Evolutionary conservation across 768 basidiomycete species (phyloP).

Genomic region (Tricholoma terreum): DNA sequence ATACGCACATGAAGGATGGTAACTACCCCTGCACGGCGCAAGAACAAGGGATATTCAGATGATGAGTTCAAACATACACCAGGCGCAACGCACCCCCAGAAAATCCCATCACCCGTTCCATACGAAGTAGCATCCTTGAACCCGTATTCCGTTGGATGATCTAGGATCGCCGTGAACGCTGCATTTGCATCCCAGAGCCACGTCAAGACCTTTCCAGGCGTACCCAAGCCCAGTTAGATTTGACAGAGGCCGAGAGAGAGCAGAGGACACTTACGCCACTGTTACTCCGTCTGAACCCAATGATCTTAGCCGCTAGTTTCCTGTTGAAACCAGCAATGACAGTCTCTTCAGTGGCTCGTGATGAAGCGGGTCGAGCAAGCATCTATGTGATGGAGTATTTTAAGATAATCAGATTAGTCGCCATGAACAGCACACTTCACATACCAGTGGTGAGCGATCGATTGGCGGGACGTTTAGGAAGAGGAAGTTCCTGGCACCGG

Average conservation of each 20-base stretch:
- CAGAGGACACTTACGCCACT: constrained; percentile 36
- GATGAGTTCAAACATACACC: background rate
- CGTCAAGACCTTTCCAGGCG: constrained; percentile 37
- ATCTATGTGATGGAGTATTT: constrained; percentile 33
- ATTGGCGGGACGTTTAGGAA: constrained; percentile 43
- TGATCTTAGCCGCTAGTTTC: constrained; percentile 41
- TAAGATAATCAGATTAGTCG: background rate
- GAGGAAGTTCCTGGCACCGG: constrained; percentile 56
- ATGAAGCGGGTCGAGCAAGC: constrained; percentile 38
- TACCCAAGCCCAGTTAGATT: background rate
- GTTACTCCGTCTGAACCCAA: constrained; percentile 41
- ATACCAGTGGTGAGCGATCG: constrained; percentile 42
- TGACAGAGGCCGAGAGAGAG: background rate
- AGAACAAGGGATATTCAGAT: background rate
- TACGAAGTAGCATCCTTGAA: constrained; percentile 51
- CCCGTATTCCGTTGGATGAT: constrained; percentile 48
- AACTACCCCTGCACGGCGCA: constrained; percentile 41
- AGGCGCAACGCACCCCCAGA: constrained; percentile 49
- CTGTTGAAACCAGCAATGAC: constrained; percentile 53
- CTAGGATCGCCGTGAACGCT: constrained; percentile 46
- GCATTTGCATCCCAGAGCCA: constrained; percentile 51
- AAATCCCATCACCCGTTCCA: constrained; percentile 40
- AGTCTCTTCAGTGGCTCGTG: constrained; percentile 38
- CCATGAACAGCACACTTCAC: background rate
- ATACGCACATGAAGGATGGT: constrained; percentile 49